These are phyloP conservation scores for Hyparrhenia diplandra DNA, from an alignment of 176 grass and related monocot species.

Conservation along the genomic window DNA sequence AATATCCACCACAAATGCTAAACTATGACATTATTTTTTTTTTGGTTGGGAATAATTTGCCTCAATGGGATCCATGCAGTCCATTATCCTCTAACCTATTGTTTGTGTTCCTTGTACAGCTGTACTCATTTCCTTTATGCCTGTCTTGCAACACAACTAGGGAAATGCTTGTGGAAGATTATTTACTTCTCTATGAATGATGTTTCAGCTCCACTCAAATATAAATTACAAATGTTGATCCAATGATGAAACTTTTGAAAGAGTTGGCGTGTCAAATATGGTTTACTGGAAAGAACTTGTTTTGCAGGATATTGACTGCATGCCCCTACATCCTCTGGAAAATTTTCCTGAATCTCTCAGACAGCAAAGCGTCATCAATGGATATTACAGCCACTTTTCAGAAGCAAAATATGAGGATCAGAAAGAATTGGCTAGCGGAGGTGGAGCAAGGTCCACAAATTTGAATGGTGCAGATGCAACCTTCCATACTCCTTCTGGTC, in stretches of 20 bases:
- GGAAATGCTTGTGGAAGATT: background rate
- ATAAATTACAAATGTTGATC: background rate
- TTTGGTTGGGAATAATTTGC: background rate
- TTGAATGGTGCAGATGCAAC: constrained; percentile 40
- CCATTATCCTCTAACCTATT: background rate
- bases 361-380: constrained; percentile 45
- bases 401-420: constrained; percentile 54
- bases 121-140: background rate
- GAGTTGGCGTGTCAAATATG: background rate
- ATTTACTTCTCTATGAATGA: background rate
- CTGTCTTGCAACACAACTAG: background rate
- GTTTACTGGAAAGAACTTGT: constrained; percentile 22
- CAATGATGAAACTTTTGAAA: background rate
- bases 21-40: background rate
- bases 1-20: background rate
- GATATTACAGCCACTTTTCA: constrained; percentile 55
- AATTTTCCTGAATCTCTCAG: constrained; percentile 81
- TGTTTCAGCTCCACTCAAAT: background rate
- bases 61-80: background rate
- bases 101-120: background rate
- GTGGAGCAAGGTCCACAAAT: constrained; percentile 35
- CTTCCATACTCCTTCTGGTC: constrained; percentile 41
- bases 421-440: constrained; percentile 56
- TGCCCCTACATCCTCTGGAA: constrained; percentile 82
- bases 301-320: constrained; percentile 96